These are phyloP conservation scores for Didymellaceae sp. DNA, from an alignment of 2,329 filamentous ascomycete genomes.

Conservation along the genomic window DNA sequence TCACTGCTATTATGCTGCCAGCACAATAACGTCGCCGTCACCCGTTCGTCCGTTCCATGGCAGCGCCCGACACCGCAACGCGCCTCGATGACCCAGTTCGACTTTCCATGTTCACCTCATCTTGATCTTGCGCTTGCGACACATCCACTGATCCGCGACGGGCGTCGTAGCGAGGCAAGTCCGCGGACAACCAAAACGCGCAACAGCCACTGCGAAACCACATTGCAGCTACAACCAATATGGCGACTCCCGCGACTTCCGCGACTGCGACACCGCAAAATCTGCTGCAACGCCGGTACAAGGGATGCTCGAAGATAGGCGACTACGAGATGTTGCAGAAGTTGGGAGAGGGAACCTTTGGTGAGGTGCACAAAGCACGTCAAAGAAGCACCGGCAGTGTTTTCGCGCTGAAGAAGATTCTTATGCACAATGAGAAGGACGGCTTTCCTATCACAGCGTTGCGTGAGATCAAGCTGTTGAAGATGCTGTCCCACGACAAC, in stretches of 20 bases:
- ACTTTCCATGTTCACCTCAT: slow-evolving; percentile 21
- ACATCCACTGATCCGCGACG: slow-evolving; percentile 17
- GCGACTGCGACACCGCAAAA: slow-evolving; percentile 52
- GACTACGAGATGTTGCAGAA: slow-evolving; percentile 83
- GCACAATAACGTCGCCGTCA: slow-evolving; percentile 23
- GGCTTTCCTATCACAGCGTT: slow-evolving; percentile 99
- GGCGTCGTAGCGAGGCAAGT: slow-evolving; percentile 23
- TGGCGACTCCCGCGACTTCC: slow-evolving; percentile 12
- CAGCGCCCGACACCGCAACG: slow-evolving; percentile 26
- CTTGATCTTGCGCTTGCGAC: slow-evolving; percentile 18
- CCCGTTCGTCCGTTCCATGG: slow-evolving; percentile 25
- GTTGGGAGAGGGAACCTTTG: slow-evolving; percentile 94
- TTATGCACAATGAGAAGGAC: slow-evolving; percentile 99
- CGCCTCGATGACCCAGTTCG: slow-evolving; percentile 7
- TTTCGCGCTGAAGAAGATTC: slow-evolving; percentile 95
- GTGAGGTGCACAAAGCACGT: slow-evolving; percentile 90
- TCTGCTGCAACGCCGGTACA: slow-evolving; percentile 66
- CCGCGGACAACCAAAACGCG: not conserved
- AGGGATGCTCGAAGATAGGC: slow-evolving; percentile 81
- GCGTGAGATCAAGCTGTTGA: slow-evolving; percentile 95
- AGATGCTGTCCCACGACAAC: slow-evolving; percentile 91
- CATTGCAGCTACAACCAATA: not conserved
- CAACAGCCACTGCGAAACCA: not conserved
- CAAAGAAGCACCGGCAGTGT: slow-evolving; percentile 75
- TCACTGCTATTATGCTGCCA: slow-evolving; percentile 21